Percentiles rank a stretch among this genome's conserved stretches.
Evolutionary conservation across 2,329 filamentous ascomycete species (phyloP).

Genomic region (Xylaria polymorpha): DNA sequence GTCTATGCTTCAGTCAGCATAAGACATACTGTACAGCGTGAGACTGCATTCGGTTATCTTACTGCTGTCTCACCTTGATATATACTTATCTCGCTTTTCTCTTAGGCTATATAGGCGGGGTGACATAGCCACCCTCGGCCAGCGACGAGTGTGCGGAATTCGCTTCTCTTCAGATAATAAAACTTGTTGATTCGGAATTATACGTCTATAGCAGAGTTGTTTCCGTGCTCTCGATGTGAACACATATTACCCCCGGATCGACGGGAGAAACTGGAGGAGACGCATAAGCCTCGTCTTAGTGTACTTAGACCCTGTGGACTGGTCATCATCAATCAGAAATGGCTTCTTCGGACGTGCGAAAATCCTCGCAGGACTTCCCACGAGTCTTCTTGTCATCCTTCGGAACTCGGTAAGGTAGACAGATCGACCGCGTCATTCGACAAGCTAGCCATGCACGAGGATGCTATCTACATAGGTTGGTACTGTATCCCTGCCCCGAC

Average conservation of each 20-base stretch:
- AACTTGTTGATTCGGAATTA: background rate
- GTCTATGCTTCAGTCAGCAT: background rate
- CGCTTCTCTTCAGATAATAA: background rate
- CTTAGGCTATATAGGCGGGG: background rate
- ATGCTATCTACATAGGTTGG: background rate
- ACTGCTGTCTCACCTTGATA: background rate
- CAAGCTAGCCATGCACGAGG: background rate
- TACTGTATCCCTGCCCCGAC: no score
- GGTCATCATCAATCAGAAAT: background rate
- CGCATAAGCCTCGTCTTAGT: background rate
- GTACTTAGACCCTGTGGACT: background rate
- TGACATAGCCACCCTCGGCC: background rate
- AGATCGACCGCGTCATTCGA: slow-evolving; percentile 16
- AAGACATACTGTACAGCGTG: background rate
- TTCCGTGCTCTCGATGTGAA: background rate
- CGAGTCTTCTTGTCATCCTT: background rate
- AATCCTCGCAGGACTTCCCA: background rate
- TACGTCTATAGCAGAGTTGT: background rate
- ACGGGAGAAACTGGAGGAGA: no score
- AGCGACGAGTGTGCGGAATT: background rate
- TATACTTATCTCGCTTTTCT: background rate
- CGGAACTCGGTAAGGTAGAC: background rate
- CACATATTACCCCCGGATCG: no score
- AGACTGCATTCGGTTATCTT: background rate
- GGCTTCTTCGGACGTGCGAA: background rate